phyloP scores from a whole-genome alignment of 2,329 filamentous ascomycete species.

The Ampelomyces quisqualis region DNA sequence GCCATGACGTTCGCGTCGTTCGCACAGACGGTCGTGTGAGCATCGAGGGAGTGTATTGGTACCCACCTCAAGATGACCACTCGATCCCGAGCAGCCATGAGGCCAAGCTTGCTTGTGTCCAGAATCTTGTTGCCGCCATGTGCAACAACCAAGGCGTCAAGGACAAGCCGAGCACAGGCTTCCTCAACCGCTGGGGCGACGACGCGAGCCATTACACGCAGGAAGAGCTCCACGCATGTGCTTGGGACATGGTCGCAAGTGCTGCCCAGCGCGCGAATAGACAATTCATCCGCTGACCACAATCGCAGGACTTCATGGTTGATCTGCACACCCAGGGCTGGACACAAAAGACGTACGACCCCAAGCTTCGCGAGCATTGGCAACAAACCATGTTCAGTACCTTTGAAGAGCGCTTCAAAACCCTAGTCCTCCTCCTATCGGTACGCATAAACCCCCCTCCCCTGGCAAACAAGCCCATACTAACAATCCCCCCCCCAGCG shows the following conservation, averaged over 20 bases:
- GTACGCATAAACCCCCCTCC: neutral
- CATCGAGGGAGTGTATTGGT: slow-evolving; percentile 6
- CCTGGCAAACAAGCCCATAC: no score
- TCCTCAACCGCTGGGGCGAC: slow-evolving; percentile 8
- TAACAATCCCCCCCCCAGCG: neutral
- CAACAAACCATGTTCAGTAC: slow-evolving; percentile 10
- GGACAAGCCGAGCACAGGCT: neutral
- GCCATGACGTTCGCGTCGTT: neutral
- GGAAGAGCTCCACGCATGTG: slow-evolving; percentile 1
- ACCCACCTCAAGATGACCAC: neutral
- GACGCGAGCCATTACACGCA: slow-evolving; percentile 3
- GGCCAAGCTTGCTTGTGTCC: neutral
- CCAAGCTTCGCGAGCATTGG: slow-evolving; percentile 5
- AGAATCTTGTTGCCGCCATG: slow-evolving; percentile 5
- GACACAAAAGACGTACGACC: slow-evolving; percentile 9
- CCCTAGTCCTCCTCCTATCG: slow-evolving; percentile 6
- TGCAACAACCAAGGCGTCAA: slow-evolving; percentile 6
- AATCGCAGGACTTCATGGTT: slow-evolving; percentile 2
- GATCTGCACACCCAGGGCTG: slow-evolving; percentile 11
- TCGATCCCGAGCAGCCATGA: slow-evolving; percentile 4
- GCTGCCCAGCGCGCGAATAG: no score
- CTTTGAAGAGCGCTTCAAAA: slow-evolving; percentile 12
- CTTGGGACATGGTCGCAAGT: slow-evolving; percentile 7
- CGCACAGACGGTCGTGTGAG: neutral
- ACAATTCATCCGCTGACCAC: no score